Conservation (phyloP, 202 grass and related monocot genomes). For the Saccharum hybrid region DNA sequence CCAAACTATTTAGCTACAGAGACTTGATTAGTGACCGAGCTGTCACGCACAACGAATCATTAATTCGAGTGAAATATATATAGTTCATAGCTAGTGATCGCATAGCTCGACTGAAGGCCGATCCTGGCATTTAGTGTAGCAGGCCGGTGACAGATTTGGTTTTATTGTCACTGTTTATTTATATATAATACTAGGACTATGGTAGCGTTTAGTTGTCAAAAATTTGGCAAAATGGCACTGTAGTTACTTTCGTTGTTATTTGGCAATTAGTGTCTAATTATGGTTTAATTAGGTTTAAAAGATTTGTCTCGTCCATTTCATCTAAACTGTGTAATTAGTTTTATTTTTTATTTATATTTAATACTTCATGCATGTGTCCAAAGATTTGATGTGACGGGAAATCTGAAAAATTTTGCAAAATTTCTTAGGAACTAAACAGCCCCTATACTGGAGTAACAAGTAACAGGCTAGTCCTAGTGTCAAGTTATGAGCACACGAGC, state of each 20-base stretch:
- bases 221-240: too few species aligned
- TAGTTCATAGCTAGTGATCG: background rate
- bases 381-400: too few species aligned
- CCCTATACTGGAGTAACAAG: background rate
- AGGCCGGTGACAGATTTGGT: background rate
- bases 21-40: background rate
- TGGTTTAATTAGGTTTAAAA: too few species aligned
- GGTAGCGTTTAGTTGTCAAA: too few species aligned
- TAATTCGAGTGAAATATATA: background rate
- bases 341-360: too few species aligned
- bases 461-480: background rate
- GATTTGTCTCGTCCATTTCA: too few species aligned
- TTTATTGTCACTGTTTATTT: background rate
- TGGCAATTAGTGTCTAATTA: too few species aligned
- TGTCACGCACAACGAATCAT: background rate
- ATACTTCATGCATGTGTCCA: too few species aligned
- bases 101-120: background rate
- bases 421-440: too few species aligned
- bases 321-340: too few species aligned
- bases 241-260: too few species aligned
- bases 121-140: background rate
- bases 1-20: background rate
- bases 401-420: too few species aligned
- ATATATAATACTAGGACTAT: background rate
- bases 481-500: background rate